Base-by-base conservation (phyloP, 2,329 filamentous ascomycete genomes). In the Ascochyta viciae-villosae region DNA sequence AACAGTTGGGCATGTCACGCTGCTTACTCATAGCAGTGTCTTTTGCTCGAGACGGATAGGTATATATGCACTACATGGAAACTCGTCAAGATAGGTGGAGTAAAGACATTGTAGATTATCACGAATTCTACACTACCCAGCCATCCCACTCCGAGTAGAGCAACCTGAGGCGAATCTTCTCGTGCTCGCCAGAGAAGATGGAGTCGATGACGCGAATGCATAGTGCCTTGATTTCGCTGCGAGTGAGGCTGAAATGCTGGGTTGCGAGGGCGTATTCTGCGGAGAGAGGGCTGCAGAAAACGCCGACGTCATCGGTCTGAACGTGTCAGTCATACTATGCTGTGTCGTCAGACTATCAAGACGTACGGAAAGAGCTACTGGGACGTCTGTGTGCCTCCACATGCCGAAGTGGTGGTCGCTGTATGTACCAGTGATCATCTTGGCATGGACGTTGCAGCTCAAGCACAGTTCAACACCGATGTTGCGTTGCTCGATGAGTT, bases 401-500 rank as follows among this genome's bases (percentile, higher is more conserved):
- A 86, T 82, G 13, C 88, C 87, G 75, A 95, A 92, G 77, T 95
- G 91, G 74, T 95, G 91, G 44, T 86, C 86, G 54, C 82, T 66
- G 64, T 83, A 84, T 1, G 86, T 84, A 0, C 89, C 88, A 1
- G 80, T 77, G 46, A 89, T 87, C 85, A 95, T 87, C 62, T 86
- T 87, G 1, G 89, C 89, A 62, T 88, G 85, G 1, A 95, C 89
- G 66, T 95, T 95, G 74, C 91, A 94, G 62, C 87, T 91, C 58
- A 95, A 77, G 58, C 91, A 95, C 34, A 95, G 71, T 75, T 95
- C 91, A 12, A 95, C 74, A 2, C 88, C 89, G 26, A 93, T 70
- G 1, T 80, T 80, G 12, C 80, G 78, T 41, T 72, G 65, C 10
- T 77, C 73, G 55, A 88, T 90, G 63, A 85, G 81, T 40, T 74